Evolutionary conservation across 441 rosid genomes (phyloP).

Genomic region (Syzygium syzygioides): DNA sequence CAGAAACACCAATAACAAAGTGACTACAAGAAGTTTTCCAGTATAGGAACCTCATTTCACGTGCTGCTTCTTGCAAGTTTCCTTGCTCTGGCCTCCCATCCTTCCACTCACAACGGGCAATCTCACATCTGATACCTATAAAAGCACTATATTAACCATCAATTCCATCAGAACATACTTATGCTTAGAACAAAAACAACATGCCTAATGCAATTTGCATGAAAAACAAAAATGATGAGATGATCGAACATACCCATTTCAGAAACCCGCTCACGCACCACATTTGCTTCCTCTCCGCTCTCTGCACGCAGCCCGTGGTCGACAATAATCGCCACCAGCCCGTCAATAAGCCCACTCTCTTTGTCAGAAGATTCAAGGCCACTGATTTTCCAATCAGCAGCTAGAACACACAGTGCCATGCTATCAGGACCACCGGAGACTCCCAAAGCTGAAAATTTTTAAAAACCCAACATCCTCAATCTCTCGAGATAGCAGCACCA

Average conservation of each 20-base stretch:
- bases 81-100: slow-evolving; percentile 82
- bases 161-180: slow-evolving; percentile 1
- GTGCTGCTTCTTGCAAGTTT: slow-evolving; percentile 87
- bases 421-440: slow-evolving; percentile 98
- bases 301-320: slow-evolving; percentile 87
- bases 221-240: background rate
- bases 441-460: slow-evolving; percentile 56
- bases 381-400: slow-evolving; percentile 77
- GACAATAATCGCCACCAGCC: slow-evolving; percentile 73
- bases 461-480: background rate
- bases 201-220: background rate
- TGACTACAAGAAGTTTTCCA: background rate
- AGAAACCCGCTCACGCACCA: slow-evolving; percentile 58
- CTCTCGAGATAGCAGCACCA: background rate
- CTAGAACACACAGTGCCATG: slow-evolving; percentile 78
- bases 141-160: slow-evolving; percentile 25
- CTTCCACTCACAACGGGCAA: slow-evolving; percentile 70
- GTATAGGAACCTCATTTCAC: slow-evolving; percentile 57
- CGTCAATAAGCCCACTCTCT: slow-evolving; percentile 49
- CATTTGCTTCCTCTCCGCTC: slow-evolving; percentile 68
- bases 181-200: background rate
- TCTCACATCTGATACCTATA: slow-evolving; percentile 91
- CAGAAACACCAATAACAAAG: background rate
- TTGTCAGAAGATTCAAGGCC: slow-evolving; percentile 24
- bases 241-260: slow-evolving; percentile 52